Percentiles rank a stretch among this genome's conserved stretches.
These are phyloP conservation scores for Cylindrodendrum hubeiense DNA, from an alignment of 2,329 filamentous ascomycete species.

Conservation along the genomic window DNA sequence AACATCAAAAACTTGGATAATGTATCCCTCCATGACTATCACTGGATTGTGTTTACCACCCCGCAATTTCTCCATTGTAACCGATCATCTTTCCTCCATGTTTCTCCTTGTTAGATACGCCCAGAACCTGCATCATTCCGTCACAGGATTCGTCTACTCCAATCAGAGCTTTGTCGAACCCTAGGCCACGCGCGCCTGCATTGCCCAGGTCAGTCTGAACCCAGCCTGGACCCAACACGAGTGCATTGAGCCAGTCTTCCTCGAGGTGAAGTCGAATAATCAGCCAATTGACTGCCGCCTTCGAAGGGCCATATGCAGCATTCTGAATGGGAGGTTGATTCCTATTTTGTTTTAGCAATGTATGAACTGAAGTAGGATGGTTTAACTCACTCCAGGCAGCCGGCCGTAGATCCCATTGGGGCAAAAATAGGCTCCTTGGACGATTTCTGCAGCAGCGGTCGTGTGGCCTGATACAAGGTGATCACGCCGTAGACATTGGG, in stretches of 20 bases:
- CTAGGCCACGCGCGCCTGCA: background rate
- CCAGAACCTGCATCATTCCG: conserved; percentile 34
- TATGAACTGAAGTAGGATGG: background rate
- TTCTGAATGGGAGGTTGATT: conserved; percentile 43
- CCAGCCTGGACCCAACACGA: conserved; percentile 47
- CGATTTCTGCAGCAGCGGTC: conserved; percentile 51
- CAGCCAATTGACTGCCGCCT: conserved; percentile 50
- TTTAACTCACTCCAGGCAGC: background rate
- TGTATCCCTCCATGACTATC: background rate
- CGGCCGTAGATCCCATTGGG: conserved; percentile 51
- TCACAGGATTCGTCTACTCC: conserved; percentile 23
- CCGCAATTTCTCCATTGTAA: conserved; percentile 23
- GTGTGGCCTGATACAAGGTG: conserved; percentile 58
- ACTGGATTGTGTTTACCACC: background rate
- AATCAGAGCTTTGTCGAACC: background rate
- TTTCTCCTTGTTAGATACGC: conserved; percentile 34
- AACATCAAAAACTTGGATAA: too few species aligned
- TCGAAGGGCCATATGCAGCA: conserved; percentile 58
- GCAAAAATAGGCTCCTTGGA: conserved; percentile 51
- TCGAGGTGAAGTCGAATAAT: conserved; percentile 46
- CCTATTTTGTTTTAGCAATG: conserved; percentile 4
- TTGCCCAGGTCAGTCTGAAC: conserved; percentile 22
- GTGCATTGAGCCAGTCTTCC: conserved; percentile 47
- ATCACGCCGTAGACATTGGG: conserved; percentile 59
- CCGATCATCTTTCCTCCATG: conserved; percentile 39